Conservation (phyloP, 768 basidiomycete species). For the Lactarius hatsudake region DNA sequence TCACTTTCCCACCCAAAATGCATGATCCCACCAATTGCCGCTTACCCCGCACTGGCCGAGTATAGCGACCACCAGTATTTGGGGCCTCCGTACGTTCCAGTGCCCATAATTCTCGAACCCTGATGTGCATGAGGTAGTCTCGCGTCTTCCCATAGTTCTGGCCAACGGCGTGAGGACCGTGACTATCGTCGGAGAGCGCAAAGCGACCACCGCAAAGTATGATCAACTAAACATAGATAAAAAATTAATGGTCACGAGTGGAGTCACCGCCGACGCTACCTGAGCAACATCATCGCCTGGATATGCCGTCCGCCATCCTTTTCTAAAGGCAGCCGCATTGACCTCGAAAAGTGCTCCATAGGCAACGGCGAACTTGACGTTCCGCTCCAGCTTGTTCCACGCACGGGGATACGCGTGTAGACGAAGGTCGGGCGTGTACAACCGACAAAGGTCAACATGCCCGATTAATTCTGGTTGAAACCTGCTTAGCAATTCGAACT, state of each 20-base stretch:
- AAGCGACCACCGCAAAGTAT: conserved; percentile 66
- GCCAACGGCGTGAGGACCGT: conserved; percentile 85
- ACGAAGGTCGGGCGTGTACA: conserved; percentile 66
- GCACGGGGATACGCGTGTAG: conserved; percentile 58
- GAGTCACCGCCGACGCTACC: conserved; percentile 43
- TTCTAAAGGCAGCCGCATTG: conserved; percentile 90
- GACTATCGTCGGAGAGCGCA: conserved; percentile 93
- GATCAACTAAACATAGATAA: conserved; percentile 54
- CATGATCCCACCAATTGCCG: conserved; percentile 56
- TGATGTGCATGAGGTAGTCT: conserved; percentile 60
- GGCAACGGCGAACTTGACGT: conserved; percentile 62
- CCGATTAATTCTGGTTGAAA: conserved; percentile 88
- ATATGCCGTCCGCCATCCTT: conserved; percentile 84
- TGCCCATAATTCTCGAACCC: conserved; percentile 65
- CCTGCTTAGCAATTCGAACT: conserved; percentile 63
- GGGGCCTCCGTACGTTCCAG: conserved; percentile 41
- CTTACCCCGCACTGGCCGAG: conserved; percentile 45
- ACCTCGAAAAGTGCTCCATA: conserved; percentile 94
- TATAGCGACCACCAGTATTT: conserved; percentile 48
- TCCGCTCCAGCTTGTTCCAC: conserved; percentile 66
- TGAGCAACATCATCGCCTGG: conserved; percentile 75
- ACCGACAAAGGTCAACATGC: conserved; percentile 88
- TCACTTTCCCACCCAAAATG: conserved; percentile 48
- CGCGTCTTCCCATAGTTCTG: conserved; percentile 72
- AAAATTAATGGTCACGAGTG: conserved; percentile 4